Base-by-base conservation (phyloP, 495 filamentous ascomycete genomes). In the Cercophora samala region DNA sequence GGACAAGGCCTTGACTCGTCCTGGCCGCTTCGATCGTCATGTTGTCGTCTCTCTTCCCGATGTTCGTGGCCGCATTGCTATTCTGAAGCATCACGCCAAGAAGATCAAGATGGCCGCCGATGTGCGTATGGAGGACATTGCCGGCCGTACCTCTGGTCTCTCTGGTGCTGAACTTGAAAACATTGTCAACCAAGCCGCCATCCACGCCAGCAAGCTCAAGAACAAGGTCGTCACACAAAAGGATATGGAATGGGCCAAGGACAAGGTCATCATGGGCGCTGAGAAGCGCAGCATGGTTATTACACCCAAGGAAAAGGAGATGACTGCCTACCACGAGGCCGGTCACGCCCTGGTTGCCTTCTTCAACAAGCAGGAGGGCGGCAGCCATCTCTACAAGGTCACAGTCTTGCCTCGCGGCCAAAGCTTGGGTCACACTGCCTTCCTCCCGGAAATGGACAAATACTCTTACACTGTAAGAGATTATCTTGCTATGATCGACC, bases 321-420 rank as follows among this genome's bases (percentile, higher is more conserved):
- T 93, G 83, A 99, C 95, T 46, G 95, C 95, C 2, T 99, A 99
- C 71, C 95, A 99, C 78, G 95, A 99, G 77, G 95, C 93, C 65
- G 95, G 95, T 2, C 95, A 99, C 77, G 93, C 96, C 3, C 85
- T 99, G 5, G 91, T 97, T 70, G 88, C 87, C 24, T 86, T 96
- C 74, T 91, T 92, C 67, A 92, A 92, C 13, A 46, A 46, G 37
- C 78, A 81, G 62, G 83, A 86, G 46, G 87, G 84, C 5, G 83
- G 88, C 19, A 86, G 83, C 46, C 91, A 90, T 4, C 80, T 99
- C 8, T 97, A 99, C 84, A 99, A 99, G 79, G 93, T 96, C 64
- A 99, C 95, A 5, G 93, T 99, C 67, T 91, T 99, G 73, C 93
- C 95, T 51, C 89, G 96, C 65, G 95, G 95, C 13, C 86, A 88